phyloP scores from a whole-genome alignment of 495 filamentous ascomycete genomes.

The Chaetomium cochliodes region DNA sequence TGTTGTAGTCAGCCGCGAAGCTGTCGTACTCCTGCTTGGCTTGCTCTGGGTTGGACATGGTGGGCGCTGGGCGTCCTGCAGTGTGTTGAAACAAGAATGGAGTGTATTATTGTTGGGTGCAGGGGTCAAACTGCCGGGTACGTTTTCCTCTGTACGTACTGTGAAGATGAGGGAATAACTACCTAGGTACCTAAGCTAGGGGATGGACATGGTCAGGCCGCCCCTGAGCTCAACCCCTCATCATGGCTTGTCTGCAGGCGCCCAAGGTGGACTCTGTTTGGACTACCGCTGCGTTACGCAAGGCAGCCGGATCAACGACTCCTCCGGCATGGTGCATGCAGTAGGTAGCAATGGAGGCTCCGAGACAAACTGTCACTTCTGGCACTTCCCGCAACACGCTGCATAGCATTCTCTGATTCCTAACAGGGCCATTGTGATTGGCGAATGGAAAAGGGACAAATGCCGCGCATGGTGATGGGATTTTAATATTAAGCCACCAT shows the following conservation, averaged over 20 bases:
- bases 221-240: too few relatives aligned
- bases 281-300: too few relatives aligned
- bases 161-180: too few relatives aligned
- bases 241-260: too few relatives aligned
- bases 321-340: background rate
- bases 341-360: too few relatives aligned
- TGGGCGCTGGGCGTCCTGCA: background rate
- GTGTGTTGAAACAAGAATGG: background rate
- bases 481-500: background rate
- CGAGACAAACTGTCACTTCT: background rate
- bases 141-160: background rate
- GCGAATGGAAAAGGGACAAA: background rate
- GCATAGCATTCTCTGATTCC: background rate
- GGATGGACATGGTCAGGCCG: too few relatives aligned
- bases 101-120: background rate
- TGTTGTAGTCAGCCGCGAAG: constrained; percentile 1
- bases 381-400: too few relatives aligned
- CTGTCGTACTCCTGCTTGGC: constrained; percentile 2
- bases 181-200: too few relatives aligned
- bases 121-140: background rate
- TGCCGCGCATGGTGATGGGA: background rate
- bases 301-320: background rate
- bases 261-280: too few relatives aligned
- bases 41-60: background rate
- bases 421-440: background rate